Evolutionary conservation across 257 asterid species (phyloP).

Genomic region (Agastache rugosa): DNA sequence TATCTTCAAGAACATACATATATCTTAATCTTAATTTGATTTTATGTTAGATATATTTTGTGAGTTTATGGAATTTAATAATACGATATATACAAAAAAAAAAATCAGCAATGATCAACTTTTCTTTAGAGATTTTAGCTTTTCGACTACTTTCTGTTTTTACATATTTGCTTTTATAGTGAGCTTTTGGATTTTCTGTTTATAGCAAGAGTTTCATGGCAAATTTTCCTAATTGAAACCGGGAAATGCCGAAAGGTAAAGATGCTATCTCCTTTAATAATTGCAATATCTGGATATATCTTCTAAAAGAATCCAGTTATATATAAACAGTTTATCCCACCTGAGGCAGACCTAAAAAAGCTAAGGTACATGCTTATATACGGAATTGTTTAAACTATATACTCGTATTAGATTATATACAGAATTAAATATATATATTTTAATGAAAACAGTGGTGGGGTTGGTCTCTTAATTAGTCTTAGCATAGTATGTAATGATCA

Average conservation of each 20-base stretch:
- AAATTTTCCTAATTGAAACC: conserved; percentile 17
- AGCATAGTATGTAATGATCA: no score
- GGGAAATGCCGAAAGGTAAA: conserved; percentile 32
- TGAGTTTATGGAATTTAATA: background rate
- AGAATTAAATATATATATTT: no score
- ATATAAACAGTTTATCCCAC: background rate
- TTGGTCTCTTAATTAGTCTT: no score
- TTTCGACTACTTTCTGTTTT: conserved; percentile 35
- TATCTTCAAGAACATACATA: no score
- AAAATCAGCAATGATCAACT: conserved; percentile 29
- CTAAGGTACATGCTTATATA: background rate
- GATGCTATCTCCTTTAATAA: conserved; percentile 23
- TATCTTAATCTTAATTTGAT: background rate
- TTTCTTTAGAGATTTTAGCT: conserved; percentile 27
- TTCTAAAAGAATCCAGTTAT: background rate
- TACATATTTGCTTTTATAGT: conserved; percentile 20
- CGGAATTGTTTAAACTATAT: background rate
- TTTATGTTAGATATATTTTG: background rate
- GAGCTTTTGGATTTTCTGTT: conserved; percentile 36
- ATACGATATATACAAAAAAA: conserved; percentile 19
- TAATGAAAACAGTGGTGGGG: no score
- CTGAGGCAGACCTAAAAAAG: background rate
- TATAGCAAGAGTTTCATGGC: conserved; percentile 29
- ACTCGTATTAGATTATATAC: no score
- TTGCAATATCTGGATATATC: conserved; percentile 16